Evolutionary conservation across 352 stramenopile species (phyloP).

Genomic region (Phytophthora nicotianae): DNA sequence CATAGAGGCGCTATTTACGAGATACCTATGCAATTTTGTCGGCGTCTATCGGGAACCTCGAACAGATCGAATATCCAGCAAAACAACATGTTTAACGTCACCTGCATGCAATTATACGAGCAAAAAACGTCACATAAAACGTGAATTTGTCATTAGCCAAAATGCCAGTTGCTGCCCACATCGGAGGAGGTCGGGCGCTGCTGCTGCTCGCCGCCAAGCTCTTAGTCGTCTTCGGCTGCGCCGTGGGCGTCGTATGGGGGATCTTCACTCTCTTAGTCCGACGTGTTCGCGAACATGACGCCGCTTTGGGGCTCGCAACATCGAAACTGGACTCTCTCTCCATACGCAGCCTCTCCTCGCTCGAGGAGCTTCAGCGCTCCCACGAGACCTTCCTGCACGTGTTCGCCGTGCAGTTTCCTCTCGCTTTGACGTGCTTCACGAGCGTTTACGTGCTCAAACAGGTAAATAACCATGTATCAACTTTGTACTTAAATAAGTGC

Average conservation of each 20-base stretch:
- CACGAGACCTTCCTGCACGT: slow-evolving; percentile 64
- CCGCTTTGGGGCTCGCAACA: slow-evolving; percentile 37
- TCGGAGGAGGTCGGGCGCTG: slow-evolving; percentile 20
- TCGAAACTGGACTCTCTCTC: slow-evolving; percentile 64
- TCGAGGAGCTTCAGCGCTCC: slow-evolving; percentile 65
- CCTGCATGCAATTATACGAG: background rate
- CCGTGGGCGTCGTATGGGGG: slow-evolving; percentile 35
- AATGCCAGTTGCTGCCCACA: slow-evolving; percentile 1
- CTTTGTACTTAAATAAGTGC: slow-evolving; percentile 19
- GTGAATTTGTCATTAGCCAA: background rate
- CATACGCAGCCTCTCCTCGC: slow-evolving; percentile 59
- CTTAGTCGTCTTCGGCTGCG: slow-evolving; percentile 43
- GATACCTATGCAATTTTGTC: too few species aligned
- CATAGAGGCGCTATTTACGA: too few species aligned
- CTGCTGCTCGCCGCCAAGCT: slow-evolving; percentile 46
- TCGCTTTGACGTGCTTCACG: slow-evolving; percentile 75
- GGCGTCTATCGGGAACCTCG: too few species aligned
- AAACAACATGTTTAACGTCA: background rate
- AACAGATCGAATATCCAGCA: too few species aligned
- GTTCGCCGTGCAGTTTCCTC: slow-evolving; percentile 60
- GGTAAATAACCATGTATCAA: slow-evolving; percentile 33
- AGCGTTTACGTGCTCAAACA: slow-evolving; percentile 86
- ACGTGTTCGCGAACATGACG: slow-evolving; percentile 54
- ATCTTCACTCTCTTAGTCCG: slow-evolving; percentile 53
- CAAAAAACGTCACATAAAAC: slow-evolving; percentile 1